Conservation (phyloP, 768 basidiomycete genomes). For the Cyathus striatus region DNA sequence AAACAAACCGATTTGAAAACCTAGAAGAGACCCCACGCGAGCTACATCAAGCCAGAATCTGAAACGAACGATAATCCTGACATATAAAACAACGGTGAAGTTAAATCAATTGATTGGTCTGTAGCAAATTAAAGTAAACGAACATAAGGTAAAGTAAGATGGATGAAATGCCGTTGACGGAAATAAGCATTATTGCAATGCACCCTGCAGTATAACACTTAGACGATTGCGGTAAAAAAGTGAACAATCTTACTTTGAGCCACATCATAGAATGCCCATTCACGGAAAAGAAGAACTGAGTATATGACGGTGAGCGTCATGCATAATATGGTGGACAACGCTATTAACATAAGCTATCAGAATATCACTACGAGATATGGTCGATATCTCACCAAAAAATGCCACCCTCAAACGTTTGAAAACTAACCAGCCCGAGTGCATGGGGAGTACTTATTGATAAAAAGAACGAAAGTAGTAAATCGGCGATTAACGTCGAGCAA, state of each 20-base stretch:
- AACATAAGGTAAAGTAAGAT: constrained; percentile 33
- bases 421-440: no score
- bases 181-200: constrained; percentile 23
- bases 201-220: constrained; percentile 17
- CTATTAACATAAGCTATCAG: constrained; percentile 11
- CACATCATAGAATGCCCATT: constrained; percentile 24
- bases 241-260: constrained; percentile 23
- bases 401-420: constrained; percentile 27
- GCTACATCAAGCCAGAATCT: constrained; percentile 31
- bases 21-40: constrained; percentile 22
- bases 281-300: constrained; percentile 25
- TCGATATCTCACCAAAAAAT: constrained; percentile 25
- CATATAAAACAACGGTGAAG: not conserved
- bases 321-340: constrained; percentile 23
- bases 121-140: constrained; percentile 1
- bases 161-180: constrained; percentile 23
- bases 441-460: no score
- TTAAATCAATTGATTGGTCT: not conserved
- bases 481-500: constrained; percentile 15
- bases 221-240: constrained; percentile 1
- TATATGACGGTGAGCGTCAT: constrained; percentile 27
- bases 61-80: constrained; percentile 35
- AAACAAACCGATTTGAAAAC: constrained; percentile 24
- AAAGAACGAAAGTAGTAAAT: constrained; percentile 13
- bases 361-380: not conserved